These are phyloP conservation scores for Aspergillus sp. DNA, from an alignment of 2,329 filamentous ascomycete genomes.

Conservation along the genomic window DNA sequence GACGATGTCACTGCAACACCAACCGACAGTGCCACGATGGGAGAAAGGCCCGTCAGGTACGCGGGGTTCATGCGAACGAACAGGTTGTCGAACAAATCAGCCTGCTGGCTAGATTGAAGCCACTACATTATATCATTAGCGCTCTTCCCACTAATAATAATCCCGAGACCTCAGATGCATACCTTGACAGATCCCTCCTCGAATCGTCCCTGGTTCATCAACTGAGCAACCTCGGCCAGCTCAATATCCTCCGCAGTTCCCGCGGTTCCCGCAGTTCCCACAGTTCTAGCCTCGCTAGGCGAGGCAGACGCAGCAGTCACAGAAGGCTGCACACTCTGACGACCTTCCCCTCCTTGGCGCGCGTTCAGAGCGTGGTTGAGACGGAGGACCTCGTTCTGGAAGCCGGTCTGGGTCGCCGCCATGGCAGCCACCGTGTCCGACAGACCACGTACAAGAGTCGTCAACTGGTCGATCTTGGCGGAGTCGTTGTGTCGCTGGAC, in stretches of 20 bases:
- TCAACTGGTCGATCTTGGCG: constrained; percentile 54
- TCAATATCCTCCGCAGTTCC: constrained; percentile 32
- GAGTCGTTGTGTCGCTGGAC: constrained; percentile 46
- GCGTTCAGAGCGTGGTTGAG: constrained; percentile 24
- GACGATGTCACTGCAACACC: constrained; percentile 54
- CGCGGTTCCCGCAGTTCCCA: constrained; percentile 5
- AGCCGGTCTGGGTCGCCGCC: constrained; percentile 34
- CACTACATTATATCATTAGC: constrained; percentile 35
- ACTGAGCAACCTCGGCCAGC: constrained; percentile 32
- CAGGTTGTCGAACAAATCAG: constrained; percentile 53
- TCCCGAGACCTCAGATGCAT: constrained; percentile 4
- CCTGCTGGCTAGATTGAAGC: constrained; percentile 54
- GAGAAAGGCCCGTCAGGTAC: constrained; percentile 48
- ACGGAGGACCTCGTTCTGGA: constrained; percentile 35
- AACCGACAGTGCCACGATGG: constrained; percentile 53
- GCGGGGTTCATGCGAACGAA: constrained; percentile 51
- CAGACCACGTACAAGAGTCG: constrained; percentile 43
- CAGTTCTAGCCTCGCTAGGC: constrained; percentile 11
- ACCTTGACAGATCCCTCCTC: constrained; percentile 42
- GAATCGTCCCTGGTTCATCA: constrained; percentile 33
- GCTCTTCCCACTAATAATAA: background rate
- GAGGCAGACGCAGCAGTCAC: constrained; percentile 6
- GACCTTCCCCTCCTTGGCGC: constrained; percentile 15
- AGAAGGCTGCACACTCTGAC: constrained; percentile 10
- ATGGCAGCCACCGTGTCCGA: constrained; percentile 46